A percentile compares a stretch with the other conserved stretches of the same genome.
Conservation (phyloP, 2,329 filamentous ascomycete species). For the Ceratocystis huliohia region DNA sequence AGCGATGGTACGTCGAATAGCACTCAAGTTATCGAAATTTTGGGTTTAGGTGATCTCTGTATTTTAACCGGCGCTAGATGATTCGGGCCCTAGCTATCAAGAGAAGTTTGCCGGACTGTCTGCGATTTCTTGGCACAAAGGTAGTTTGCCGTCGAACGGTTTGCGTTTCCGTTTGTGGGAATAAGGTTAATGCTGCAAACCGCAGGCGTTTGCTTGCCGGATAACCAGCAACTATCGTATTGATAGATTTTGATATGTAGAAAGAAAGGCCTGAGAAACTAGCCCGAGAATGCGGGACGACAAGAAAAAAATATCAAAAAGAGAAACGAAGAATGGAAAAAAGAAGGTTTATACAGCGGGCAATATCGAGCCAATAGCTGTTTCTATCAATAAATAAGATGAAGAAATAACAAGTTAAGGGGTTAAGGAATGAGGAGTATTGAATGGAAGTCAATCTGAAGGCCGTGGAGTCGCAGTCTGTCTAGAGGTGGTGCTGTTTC, state of each 20-base stretch:
- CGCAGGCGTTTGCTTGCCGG: not conserved
- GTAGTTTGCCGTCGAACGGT: not conserved
- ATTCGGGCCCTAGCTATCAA: not conserved
- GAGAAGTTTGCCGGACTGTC: not conserved
- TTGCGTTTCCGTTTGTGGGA: not conserved
- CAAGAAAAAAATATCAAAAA: slow-evolving; percentile 1
- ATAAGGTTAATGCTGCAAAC: not conserved
- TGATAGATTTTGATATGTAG: not conserved
- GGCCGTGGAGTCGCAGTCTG: slow-evolving; percentile 3
- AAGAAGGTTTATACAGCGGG: not conserved
- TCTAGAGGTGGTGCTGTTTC: not conserved
- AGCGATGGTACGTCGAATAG: not conserved
- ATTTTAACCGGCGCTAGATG: not conserved
- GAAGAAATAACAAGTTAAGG: slow-evolving; percentile 10
- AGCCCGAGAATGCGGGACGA: not conserved
- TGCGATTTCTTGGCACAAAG: not conserved
- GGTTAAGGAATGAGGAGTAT: slow-evolving; percentile 14
- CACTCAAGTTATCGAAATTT: not conserved
- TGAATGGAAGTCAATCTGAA: not conserved
- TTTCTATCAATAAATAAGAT: not conserved
- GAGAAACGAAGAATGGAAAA: not conserved
- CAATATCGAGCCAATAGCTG: not conserved
- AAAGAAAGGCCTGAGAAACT: not conserved
- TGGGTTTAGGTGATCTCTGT: not conserved
- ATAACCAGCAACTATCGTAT: not conserved